Evolutionary conservation across 2,329 filamentous ascomycete genomes (phyloP).

Genomic region (Penicillium sp.): DNA sequence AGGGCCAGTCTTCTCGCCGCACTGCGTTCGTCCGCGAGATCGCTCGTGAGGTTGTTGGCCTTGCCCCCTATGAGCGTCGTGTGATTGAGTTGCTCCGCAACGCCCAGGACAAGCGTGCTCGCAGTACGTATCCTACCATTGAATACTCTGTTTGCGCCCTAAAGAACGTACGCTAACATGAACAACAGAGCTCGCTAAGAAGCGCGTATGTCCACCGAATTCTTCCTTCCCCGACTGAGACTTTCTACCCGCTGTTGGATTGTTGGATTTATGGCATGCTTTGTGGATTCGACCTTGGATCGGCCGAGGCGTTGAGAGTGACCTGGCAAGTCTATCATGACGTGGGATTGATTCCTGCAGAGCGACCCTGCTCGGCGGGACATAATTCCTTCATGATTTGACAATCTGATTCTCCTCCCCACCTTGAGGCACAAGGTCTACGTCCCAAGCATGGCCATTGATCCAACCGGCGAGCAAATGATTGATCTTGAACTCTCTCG

Average conservation of each 20-base stretch:
- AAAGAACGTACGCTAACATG: not conserved
- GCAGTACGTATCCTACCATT: slow-evolving; percentile 49
- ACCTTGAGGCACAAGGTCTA: not conserved
- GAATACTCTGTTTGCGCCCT: not conserved
- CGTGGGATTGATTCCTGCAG: not conserved
- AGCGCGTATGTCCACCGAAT: slow-evolving; percentile 69
- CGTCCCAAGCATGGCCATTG: not conserved
- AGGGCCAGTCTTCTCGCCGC: slow-evolving; percentile 95
- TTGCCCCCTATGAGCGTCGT: slow-evolving; percentile 95
- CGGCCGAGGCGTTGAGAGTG: not conserved
- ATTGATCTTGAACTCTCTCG: not conserved
- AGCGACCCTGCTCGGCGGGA: not conserved
- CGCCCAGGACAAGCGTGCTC: slow-evolving; percentile 98
- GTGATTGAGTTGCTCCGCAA: slow-evolving; percentile 99
- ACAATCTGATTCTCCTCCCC: not conserved
- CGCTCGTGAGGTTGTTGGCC: slow-evolving; percentile 96
- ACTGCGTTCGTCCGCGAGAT: slow-evolving; percentile 96
- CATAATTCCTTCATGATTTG: not conserved
- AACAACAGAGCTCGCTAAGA: slow-evolving; percentile 83
- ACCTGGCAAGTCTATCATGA: not conserved
- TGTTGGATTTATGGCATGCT: not conserved
- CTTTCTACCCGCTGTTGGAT: not conserved
- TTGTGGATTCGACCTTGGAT: not conserved
- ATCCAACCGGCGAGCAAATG: not conserved
- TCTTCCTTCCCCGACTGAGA: not conserved